Base-by-base conservation (phyloP, 331 rosid species). In the Prunus yedoensis region DNA sequence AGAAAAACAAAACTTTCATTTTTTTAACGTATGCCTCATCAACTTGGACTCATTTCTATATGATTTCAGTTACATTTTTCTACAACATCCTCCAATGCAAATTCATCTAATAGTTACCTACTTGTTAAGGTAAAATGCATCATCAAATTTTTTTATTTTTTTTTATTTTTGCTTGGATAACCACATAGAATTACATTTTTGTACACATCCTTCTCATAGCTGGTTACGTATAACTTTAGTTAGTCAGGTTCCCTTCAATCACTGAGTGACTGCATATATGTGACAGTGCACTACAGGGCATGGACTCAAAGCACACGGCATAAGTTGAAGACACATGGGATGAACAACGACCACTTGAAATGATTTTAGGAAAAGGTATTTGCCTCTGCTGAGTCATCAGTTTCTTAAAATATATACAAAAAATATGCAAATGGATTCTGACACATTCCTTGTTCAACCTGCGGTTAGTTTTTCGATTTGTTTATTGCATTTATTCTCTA, bases 241-340 rank as follows among this genome's bases (percentile, higher is more conserved):
- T 32, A 30, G 46, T 28, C 59, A 13, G 61, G 6, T 47, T 43
- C 46, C n/a, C 18, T 57, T 58, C 7, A 43, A 25, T 28, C n/a
- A 64, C 58, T 77, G 47, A 65, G 21, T 17, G 64, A 32, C 73
- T 38, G 70, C 70, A 50, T 74, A 12, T 73, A 13, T 45, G 68
- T 83, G 75, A 80, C 78, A 90, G 99, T 94, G 74, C 92, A 90
- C 78, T 90, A 94, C 80, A 91, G 87, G 85, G 99, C 96, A 15
- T 94, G 96, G 99, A 88, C 96, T 4, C 90, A 94, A 63, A 84
- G 89, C 83, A 80, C 92, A 9, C 81, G 76, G 76, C 99, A 94
- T 86, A 94, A 92, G 85, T 94, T 89, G 99, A 94, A 73, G 97
- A 92, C 83, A 90, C 97, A 0, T 92, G 97, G 99, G 79, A 69